Conservation (phyloP, 345 rosid species). For the Eucalyptus microcorys region DNA sequence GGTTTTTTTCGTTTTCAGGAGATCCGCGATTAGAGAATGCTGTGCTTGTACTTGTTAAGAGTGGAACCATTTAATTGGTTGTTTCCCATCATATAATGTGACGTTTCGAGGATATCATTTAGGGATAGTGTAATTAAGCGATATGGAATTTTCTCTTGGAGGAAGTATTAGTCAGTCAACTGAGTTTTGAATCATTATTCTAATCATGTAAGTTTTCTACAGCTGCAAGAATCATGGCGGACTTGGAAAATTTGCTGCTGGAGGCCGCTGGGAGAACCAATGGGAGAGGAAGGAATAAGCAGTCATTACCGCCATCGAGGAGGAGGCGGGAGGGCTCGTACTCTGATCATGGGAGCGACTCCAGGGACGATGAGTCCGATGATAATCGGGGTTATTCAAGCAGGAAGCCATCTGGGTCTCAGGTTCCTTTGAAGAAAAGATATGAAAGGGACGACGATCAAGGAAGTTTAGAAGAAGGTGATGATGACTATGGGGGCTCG, state of each 20-base stretch:
- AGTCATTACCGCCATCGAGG: constrained; percentile 40
- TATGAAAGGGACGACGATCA: constrained; percentile 75
- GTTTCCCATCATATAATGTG: neutral
- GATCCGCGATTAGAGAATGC: neutral
- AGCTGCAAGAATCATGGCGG: constrained; percentile 36
- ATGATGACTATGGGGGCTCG: constrained; percentile 41
- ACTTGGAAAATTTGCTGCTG: constrained; percentile 78
- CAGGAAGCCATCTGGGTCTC: constrained; percentile 86
- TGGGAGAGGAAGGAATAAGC: constrained; percentile 41
- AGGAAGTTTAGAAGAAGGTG: constrained; percentile 59
- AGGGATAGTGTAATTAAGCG: neutral
- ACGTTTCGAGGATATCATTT: neutral
- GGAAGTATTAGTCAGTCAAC: neutral
- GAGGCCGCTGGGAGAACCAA: constrained; percentile 97
- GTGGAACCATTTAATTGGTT: neutral
- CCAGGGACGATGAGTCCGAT: constrained; percentile 80
- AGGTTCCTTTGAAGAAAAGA: constrained; percentile 93
- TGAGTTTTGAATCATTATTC: neutral
- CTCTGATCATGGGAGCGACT: constrained; percentile 89
- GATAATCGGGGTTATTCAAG: constrained; percentile 53
- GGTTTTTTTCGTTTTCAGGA: neutral
- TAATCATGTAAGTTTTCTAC: neutral
- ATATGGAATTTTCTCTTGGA: neutral
- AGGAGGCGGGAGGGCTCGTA: constrained; percentile 74
- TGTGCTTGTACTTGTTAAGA: neutral